Evolutionary conservation across 148 eudicot species (phyloP).

Genomic region (Chenopodium formosanum): DNA sequence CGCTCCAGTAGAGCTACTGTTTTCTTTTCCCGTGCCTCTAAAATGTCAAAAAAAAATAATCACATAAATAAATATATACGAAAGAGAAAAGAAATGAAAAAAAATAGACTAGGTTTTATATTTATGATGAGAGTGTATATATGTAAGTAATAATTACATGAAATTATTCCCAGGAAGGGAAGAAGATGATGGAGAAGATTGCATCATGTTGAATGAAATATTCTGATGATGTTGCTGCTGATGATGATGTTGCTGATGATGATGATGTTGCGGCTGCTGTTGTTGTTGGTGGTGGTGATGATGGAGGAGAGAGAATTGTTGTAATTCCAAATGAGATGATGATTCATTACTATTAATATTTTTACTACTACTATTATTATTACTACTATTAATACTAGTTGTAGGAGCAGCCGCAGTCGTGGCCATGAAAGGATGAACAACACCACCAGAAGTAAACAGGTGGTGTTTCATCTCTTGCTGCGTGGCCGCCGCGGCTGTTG

Average conservation of each 20-base stretch:
- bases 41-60: not conserved
- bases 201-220: slow-evolving; percentile 36
- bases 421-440: slow-evolving; percentile 21
- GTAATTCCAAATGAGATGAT: slow-evolving; percentile 17
- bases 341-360: not conserved
- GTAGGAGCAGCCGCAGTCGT: not conserved
- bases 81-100: too few relatives aligned
- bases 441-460: not conserved
- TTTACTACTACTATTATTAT: not conserved
- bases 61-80: too few relatives aligned
- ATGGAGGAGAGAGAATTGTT: slow-evolving; percentile 26
- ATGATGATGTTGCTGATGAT: slow-evolving; percentile 23
- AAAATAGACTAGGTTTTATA: too few relatives aligned
- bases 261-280: slow-evolving; percentile 14
- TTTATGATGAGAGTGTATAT: too few relatives aligned
- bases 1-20: slow-evolving; percentile 36
- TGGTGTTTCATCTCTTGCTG: slow-evolving; percentile 20
- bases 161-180: slow-evolving; percentile 26
- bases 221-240: slow-evolving; percentile 25
- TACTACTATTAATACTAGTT: not conserved
- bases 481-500: not conserved
- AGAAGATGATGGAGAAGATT: slow-evolving; percentile 39
- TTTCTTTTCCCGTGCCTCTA: slow-evolving; percentile 6
- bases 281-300: slow-evolving; percentile 26
- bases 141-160: slow-evolving; percentile 19